phyloP scores from a whole-genome alignment of 495 filamentous ascomycete species.

The Penicillium macrosclerotiorum region DNA sequence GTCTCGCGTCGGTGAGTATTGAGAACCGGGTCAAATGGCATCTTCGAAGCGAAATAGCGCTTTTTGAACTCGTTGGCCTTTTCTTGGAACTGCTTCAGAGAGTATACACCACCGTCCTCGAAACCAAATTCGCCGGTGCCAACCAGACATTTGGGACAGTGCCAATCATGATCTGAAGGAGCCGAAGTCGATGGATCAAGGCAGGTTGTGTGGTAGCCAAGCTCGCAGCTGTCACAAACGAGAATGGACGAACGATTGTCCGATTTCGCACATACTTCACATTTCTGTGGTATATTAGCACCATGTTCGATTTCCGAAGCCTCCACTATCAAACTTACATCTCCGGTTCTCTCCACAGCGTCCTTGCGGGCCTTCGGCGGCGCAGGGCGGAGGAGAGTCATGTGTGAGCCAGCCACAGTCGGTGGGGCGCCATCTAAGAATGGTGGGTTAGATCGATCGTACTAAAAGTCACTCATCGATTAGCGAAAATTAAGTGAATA shows the following conservation, averaged over 20 bases:
- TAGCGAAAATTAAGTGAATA: constrained; percentile 6
- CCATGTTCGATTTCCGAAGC: not conserved
- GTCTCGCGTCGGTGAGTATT: constrained; percentile 77
- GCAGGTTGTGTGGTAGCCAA: constrained; percentile 83
- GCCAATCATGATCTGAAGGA: constrained; percentile 87
- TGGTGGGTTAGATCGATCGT: not conserved
- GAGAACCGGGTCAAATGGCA: constrained; percentile 83
- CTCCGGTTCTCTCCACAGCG: constrained; percentile 65
- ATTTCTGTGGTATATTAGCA: constrained; percentile 57
- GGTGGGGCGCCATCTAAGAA: constrained; percentile 71
- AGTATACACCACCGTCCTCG: constrained; percentile 95
- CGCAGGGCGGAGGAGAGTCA: constrained; percentile 86
- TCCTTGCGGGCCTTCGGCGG: constrained; percentile 69
- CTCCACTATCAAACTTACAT: constrained; percentile 52
- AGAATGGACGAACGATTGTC: constrained; percentile 71
- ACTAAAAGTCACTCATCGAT: too few relatives aligned
- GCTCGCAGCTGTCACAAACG: constrained; percentile 90
- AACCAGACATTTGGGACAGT: constrained; percentile 92
- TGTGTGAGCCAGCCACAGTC: constrained; percentile 92
- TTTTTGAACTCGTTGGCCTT: constrained; percentile 95
- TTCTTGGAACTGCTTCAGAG: constrained; percentile 92
- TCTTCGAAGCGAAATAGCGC: constrained; percentile 83
- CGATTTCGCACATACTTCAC: constrained; percentile 81
- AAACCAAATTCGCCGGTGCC: constrained; percentile 97
- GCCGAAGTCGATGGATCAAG: constrained; percentile 82